Evolutionary conservation across 2,329 filamentous ascomycete species (phyloP).

Genomic region (Ophiostoma perfectum): DNA sequence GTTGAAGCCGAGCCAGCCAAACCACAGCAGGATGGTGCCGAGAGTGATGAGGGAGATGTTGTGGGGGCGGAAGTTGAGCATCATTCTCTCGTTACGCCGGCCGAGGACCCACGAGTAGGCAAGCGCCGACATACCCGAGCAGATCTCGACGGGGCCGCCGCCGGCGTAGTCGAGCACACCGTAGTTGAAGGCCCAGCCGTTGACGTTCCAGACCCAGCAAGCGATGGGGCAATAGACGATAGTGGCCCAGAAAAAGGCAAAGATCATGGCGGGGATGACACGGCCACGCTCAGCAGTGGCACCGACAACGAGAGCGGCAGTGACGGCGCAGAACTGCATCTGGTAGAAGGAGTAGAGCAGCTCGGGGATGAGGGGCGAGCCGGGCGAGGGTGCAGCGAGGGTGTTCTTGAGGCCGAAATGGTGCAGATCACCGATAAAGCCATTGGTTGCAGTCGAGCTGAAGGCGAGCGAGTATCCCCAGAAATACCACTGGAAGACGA

Average conservation of each 20-base stretch:
- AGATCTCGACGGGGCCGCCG: conserved; percentile 95
- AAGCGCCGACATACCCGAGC: conserved; percentile 83
- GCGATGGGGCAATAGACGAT: conserved; percentile 95
- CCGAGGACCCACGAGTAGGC: conserved; percentile 96
- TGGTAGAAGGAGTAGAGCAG: conserved; percentile 94
- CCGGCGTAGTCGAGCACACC: conserved; percentile 95
- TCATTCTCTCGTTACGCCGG: conserved; percentile 97
- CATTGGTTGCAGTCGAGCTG: conserved; percentile 71
- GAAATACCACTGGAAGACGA: conserved; percentile 99
- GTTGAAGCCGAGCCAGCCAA: conserved; percentile 98
- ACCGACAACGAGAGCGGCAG: conserved; percentile 83
- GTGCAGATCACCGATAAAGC: conserved; percentile 84
- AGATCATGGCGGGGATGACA: conserved; percentile 88
- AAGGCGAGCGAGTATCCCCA: conserved; percentile 98
- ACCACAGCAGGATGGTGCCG: conserved; percentile 93
- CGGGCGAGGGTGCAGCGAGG: conserved; percentile 76
- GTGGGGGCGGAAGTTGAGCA: conserved; percentile 98
- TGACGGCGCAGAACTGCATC: conserved; percentile 97
- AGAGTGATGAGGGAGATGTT: conserved; percentile 97
- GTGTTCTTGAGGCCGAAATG: conserved; percentile 87
- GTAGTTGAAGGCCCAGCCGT: conserved; percentile 87
- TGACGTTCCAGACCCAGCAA: conserved; percentile 94
- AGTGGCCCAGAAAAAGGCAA: conserved; percentile 93
- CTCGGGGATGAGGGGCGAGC: conserved; percentile 80
- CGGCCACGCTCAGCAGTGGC: conserved; percentile 91